These are phyloP conservation scores for Chamaecyparis obtusa DNA, from an alignment of 75 land plant species.

Conservation along the genomic window DNA sequence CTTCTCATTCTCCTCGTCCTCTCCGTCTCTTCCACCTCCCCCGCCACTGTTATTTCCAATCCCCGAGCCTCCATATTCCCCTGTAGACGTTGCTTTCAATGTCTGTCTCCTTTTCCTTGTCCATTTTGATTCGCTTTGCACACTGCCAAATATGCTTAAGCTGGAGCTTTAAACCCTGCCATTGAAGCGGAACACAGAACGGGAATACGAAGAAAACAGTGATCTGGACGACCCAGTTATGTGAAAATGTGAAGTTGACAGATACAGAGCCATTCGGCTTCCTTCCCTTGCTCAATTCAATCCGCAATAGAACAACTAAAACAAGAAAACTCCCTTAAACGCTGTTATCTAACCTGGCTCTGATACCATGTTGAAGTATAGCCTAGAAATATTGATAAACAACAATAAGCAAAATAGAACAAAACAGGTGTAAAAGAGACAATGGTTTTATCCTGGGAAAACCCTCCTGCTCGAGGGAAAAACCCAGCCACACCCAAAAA, in stretches of 20 bases:
- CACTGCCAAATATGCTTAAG: background rate
- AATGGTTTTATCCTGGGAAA: too few relatives aligned
- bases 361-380: too few relatives aligned
- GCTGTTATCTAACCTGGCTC: too few relatives aligned
- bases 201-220: background rate
- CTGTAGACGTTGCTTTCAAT: conserved; percentile 7
- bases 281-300: too few relatives aligned
- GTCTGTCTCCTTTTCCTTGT: background rate
- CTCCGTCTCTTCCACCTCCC: conserved; percentile 38
- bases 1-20: conserved; percentile 24
- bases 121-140: background rate
- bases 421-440: too few relatives aligned
- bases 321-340: too few relatives aligned
- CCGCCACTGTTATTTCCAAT: conserved; percentile 31
- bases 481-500: too few relatives aligned
- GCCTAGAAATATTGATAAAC: too few relatives aligned
- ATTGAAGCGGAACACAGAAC: background rate
- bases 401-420: too few relatives aligned
- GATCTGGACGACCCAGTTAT: background rate
- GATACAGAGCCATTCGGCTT: background rate
- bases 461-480: too few relatives aligned
- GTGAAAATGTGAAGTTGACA: background rate
- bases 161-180: too few relatives aligned
- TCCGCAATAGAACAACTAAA: too few relatives aligned
- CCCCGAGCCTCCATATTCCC: conserved; percentile 21